A percentile compares a stretch with the other conserved stretches of the same genome.
phyloP scores from a whole-genome alignment of 208 protist genomes.

The Crithidia mellificae region DNA sequence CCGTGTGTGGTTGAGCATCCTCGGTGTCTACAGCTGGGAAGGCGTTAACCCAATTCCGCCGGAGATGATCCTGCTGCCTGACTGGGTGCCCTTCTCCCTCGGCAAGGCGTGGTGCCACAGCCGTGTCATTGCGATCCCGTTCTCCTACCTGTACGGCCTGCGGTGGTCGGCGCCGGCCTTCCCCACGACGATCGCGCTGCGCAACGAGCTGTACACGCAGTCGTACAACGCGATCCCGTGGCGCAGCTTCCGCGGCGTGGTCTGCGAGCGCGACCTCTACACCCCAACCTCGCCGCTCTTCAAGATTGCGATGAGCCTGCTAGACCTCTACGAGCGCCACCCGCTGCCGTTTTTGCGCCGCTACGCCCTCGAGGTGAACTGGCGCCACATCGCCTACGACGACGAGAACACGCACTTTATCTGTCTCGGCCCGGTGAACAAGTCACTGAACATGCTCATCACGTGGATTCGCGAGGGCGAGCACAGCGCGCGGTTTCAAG shows the following conservation, averaged over 20 bases:
- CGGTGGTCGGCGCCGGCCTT: constrained; percentile 59
- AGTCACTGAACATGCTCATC: constrained; percentile 96
- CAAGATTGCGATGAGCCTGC: constrained; percentile 41
- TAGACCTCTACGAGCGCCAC: constrained; percentile 73
- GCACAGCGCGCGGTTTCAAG: constrained; percentile 77
- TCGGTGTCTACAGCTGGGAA: constrained; percentile 93
- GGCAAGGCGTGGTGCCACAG: constrained; percentile 96
- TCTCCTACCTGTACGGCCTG: constrained; percentile 96
- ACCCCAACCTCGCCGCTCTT: constrained; percentile 84
- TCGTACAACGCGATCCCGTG: constrained; percentile 88
- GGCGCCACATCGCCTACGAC: constrained; percentile 94
- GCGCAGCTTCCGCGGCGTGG: constrained; percentile 62
- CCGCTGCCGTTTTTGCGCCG: constrained; percentile 75
- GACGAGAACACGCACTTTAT: constrained; percentile 97
- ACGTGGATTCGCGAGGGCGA: constrained; percentile 92
- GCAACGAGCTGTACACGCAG: constrained; percentile 90
- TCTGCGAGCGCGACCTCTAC: constrained; percentile 90
- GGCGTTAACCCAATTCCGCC: constrained; percentile 93
- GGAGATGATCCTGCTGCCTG: constrained; percentile 93
- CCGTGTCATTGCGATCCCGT: constrained; percentile 96
- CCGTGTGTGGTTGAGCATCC: constrained; percentile 95
- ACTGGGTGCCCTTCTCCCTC: constrained; percentile 91
- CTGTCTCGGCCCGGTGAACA: constrained; percentile 96
- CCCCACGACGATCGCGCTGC: constrained; percentile 68
- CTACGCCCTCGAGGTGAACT: constrained; percentile 73